phyloP scores from a whole-genome alignment of 2,329 filamentous ascomycete species.

The Hypomyces perniciosus region DNA sequence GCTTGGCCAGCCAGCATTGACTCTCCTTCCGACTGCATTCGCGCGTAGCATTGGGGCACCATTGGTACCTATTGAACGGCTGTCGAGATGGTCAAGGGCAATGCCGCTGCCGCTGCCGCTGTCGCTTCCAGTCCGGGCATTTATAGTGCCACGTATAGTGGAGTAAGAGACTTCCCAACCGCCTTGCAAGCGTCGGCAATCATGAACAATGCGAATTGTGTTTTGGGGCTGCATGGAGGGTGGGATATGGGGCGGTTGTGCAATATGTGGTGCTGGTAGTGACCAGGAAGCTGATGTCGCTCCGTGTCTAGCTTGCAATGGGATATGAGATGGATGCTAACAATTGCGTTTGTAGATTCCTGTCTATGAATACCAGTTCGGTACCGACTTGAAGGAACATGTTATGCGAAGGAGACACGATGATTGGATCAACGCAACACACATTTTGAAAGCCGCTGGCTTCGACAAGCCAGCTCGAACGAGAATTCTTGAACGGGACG shows the following conservation, averaged over 20 bases:
- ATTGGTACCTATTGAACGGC: constrained; percentile 4
- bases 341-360: constrained; percentile 58
- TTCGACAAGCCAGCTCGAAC: constrained; percentile 96
- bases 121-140: constrained; percentile 41
- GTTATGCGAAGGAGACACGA: constrained; percentile 92
- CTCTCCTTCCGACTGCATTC: constrained; percentile 7
- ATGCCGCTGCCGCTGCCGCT: constrained; percentile 24
- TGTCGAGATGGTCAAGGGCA: constrained; percentile 43
- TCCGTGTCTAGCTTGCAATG: too few species aligned
- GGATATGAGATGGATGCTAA: too few species aligned
- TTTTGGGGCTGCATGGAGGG: too few species aligned
- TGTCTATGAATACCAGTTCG: constrained; percentile 89
- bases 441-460: constrained; percentile 93
- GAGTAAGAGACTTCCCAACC: constrained; percentile 40
- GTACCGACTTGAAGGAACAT: constrained; percentile 71
- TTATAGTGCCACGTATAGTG: constrained; percentile 65
- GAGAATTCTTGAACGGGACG: constrained; percentile 89
- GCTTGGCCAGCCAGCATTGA: constrained; percentile 1
- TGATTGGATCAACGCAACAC: constrained; percentile 99
- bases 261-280: too few species aligned
- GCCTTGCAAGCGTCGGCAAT: background rate
- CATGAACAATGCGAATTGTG: background rate
- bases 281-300: too few species aligned
- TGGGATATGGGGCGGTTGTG: too few species aligned
- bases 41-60: background rate